A percentile compares a stretch with the other conserved stretches of the same genome.
phyloP scores from a whole-genome alignment of 371 early-diverging fungal genomes.

The Smittium culicis region DNA sequence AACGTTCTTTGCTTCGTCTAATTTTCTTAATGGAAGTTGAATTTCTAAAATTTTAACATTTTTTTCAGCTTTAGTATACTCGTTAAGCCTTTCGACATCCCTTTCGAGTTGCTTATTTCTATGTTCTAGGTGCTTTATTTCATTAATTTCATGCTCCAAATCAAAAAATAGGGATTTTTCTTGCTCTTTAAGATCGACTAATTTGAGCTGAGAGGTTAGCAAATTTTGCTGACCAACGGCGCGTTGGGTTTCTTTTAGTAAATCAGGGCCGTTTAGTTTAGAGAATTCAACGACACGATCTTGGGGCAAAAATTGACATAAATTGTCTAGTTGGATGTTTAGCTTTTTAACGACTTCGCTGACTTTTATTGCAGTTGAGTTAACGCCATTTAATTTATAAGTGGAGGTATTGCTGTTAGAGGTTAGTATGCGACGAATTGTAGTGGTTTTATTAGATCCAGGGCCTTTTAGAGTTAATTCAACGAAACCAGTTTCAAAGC shows the following conservation, averaged over 20 bases:
- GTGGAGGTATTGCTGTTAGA: conserved; percentile 45
- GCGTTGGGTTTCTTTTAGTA: conserved; percentile 68
- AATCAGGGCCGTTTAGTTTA: conserved; percentile 56
- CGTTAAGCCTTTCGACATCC: conserved; percentile 57
- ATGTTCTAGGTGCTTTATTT: conserved; percentile 38
- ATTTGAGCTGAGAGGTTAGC: conserved; percentile 43
- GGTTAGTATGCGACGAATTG: conserved; percentile 54
- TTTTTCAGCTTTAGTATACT: conserved; percentile 43
- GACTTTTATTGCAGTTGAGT: conserved; percentile 45
- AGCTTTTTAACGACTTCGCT: conserved; percentile 39
- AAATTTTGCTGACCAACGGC: conserved; percentile 64
- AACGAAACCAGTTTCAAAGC: conserved; percentile 59
- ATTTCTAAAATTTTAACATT: conserved; percentile 38
- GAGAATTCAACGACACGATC: conserved; percentile 89
- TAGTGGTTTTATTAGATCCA: conserved; percentile 30
- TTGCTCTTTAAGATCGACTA: conserved; percentile 46
- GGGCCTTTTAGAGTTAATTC: conserved; percentile 37
- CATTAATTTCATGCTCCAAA: conserved; percentile 39
- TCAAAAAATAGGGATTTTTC: conserved; percentile 32
- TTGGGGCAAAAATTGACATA: conserved; percentile 94
- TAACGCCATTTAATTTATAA: conserved; percentile 72
- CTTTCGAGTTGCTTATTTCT: conserved; percentile 46
- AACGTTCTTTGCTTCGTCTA: conserved; percentile 41
- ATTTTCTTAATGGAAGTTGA: conserved; percentile 45
- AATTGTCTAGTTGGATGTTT: conserved; percentile 87